Percentiles rank a stretch among this genome's conserved stretches.
These are phyloP conservation scores for Lineolata rhizophorae DNA, from an alignment of 495 filamentous ascomycete species.

Conservation along the genomic window DNA sequence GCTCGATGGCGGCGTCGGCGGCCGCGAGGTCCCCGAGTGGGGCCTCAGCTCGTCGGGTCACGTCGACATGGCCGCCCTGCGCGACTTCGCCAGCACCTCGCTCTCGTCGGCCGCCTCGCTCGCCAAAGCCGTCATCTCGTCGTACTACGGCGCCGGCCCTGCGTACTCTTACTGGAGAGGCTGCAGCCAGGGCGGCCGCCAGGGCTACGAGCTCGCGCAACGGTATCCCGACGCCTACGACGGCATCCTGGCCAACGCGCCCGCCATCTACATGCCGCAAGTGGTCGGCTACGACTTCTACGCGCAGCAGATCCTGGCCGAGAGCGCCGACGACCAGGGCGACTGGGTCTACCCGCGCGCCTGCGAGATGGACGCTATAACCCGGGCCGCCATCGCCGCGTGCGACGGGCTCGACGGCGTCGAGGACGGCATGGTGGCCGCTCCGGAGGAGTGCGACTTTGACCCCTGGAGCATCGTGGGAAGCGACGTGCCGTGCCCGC, in stretches of 20 bases:
- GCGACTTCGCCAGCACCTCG: constrained; percentile 17
- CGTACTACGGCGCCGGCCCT: constrained; percentile 16
- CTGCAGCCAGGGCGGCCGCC: constrained; percentile 24
- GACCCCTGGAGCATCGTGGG: constrained; percentile 6
- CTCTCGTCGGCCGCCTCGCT: constrained; percentile 4
- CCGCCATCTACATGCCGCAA: constrained; percentile 16
- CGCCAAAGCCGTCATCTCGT: constrained; percentile 5
- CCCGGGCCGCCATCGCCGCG: constrained; percentile 10
- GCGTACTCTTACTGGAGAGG: constrained; percentile 24
- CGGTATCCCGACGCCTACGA: constrained; percentile 22
- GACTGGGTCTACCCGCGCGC: constrained; percentile 10
- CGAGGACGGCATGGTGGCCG: constrained; percentile 12
- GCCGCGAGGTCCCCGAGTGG: constrained; percentile 12
- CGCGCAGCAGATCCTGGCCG: constrained; percentile 5
- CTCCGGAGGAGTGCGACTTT: constrained; percentile 13
- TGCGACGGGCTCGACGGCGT: constrained; percentile 22
- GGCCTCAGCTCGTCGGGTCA: constrained; percentile 20
- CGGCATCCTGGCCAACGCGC: constrained; percentile 17
- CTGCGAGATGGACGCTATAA: constrained; percentile 15
- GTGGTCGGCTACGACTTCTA: constrained; percentile 1
- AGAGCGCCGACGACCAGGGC: no score
- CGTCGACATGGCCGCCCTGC: constrained; percentile 18
- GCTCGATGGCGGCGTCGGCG: constrained; percentile 19
- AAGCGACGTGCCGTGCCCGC: background rate
- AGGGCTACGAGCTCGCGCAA: constrained; percentile 23